Conservation (phyloP, 75 land plant genomes). For the Cupressus sempervirens region DNA sequence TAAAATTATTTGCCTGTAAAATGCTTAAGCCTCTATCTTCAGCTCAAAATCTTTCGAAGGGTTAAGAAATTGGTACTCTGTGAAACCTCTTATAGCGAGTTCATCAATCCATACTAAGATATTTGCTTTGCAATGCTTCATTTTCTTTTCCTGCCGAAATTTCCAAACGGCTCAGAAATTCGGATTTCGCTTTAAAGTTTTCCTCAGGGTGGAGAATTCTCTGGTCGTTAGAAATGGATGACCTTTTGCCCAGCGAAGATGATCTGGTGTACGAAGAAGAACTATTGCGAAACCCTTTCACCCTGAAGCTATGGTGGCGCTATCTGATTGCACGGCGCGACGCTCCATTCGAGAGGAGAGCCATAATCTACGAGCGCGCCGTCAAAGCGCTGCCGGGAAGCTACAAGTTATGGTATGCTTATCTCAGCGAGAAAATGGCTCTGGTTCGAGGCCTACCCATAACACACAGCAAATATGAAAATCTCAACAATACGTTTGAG, state of each 20-base stretch:
- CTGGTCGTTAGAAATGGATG: conserved; percentile 8
- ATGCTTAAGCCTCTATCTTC: neutral
- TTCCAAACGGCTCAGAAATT: neutral
- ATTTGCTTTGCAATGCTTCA: neutral
- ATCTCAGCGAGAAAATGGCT: conserved; percentile 71
- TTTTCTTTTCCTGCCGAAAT: too few relatives aligned
- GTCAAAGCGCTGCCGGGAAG: conserved; percentile 80
- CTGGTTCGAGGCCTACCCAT: conserved; percentile 53
- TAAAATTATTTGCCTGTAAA: too few relatives aligned
- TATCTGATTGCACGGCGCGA: conserved; percentile 60
- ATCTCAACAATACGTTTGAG: conserved; percentile 91
- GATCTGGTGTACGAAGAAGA: conserved; percentile 95
- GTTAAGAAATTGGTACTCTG: neutral
- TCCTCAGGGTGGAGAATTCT: neutral
- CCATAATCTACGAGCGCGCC: conserved; percentile 78
- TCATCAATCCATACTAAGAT: neutral
- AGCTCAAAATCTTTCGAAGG: neutral
- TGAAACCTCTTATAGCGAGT: neutral
- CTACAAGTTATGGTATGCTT: conserved; percentile 95
- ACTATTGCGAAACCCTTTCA: conserved; percentile 80
- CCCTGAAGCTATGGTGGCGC: conserved; percentile 90
- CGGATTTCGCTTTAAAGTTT: neutral
- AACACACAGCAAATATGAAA: conserved; percentile 40
- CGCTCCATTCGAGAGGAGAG: conserved; percentile 65
- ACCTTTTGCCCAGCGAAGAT: conserved; percentile 64